phyloP scores from a whole-genome alignment of 1,284 basidiomycete species.

The Hemileia vastatrix region DNA sequence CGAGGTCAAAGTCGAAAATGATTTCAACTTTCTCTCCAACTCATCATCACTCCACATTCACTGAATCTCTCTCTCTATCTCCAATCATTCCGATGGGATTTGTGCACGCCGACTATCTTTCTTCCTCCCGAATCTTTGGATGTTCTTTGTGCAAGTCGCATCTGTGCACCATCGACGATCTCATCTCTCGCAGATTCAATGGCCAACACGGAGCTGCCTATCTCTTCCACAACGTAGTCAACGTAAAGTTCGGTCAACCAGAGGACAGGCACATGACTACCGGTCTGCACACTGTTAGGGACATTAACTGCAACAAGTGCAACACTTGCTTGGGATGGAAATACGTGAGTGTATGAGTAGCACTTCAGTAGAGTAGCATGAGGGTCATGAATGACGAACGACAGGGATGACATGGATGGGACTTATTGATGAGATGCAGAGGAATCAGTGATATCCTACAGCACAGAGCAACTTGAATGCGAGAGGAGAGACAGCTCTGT shows the following conservation, averaged over 20 bases:
- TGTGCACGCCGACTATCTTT: slow-evolving; percentile 76
- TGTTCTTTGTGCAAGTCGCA: slow-evolving; percentile 87
- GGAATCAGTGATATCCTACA: too few species aligned
- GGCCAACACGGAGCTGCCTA: slow-evolving; percentile 92
- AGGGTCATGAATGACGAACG: too few species aligned
- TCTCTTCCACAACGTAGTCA: slow-evolving; percentile 82
- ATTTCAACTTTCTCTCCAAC: too few species aligned
- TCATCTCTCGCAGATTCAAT: slow-evolving; percentile 67
- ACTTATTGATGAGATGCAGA: too few species aligned
- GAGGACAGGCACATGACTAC: slow-evolving; percentile 93
- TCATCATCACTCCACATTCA: too few species aligned
- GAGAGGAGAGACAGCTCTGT: too few species aligned
- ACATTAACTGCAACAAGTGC: slow-evolving; percentile 87
- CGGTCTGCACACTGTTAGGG: slow-evolving; percentile 87
- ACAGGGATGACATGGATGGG: too few species aligned
- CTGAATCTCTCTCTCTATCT: too few species aligned
- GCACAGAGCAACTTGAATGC: too few species aligned
- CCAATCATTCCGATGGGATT: slow-evolving; percentile 85
- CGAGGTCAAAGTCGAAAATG: too few species aligned
- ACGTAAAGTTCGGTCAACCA: slow-evolving; percentile 73
- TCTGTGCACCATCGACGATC: slow-evolving; percentile 78
- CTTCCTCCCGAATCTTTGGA: slow-evolving; percentile 77
- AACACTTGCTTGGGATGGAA: slow-evolving; percentile 82
- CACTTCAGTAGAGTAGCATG: too few species aligned
- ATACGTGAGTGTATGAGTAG: too few species aligned